Percentiles rank a stretch among this genome's conserved stretches.
Evolutionary conservation across 106 monocot genomes (phyloP).

Genomic region (Acorus calamus): DNA sequence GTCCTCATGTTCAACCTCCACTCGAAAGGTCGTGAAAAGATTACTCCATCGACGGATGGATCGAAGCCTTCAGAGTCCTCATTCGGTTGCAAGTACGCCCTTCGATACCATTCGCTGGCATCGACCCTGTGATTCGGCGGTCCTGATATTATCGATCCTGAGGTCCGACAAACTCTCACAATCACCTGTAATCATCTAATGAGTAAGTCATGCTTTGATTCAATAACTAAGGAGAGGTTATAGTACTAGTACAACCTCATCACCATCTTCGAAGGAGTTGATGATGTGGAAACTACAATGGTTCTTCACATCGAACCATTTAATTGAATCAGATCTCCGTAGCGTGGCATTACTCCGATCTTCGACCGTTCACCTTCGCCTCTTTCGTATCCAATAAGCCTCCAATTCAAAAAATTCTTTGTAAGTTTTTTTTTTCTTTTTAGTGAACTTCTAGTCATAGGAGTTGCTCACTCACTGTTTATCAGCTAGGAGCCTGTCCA

Average conservation of each 20-base stretch:
- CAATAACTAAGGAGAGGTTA: background rate
- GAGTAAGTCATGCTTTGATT: no score
- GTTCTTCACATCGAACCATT: constrained; percentile 32
- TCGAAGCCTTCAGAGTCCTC: constrained; percentile 1
- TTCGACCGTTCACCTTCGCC: constrained; percentile 24
- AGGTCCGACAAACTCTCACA: constrained; percentile 27
- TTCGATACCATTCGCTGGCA: constrained; percentile 25
- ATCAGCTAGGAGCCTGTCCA: no score
- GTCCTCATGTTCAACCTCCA: constrained; percentile 47
- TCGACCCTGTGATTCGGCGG: constrained; percentile 10
- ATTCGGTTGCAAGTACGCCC: background rate
- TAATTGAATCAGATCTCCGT: constrained; percentile 34
- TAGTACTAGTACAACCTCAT: constrained; percentile 17
- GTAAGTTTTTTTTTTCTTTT: no score
- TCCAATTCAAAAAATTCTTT: background rate
- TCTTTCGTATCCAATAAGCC: constrained; percentile 43
- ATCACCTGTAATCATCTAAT: constrained; percentile 21
- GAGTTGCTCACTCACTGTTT: no score
- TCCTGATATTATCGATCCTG: constrained; percentile 35
- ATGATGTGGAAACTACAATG: constrained; percentile 27
- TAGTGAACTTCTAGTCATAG: no score
- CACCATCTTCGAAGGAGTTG: constrained; percentile 32
- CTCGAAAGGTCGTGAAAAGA: constrained; percentile 29
- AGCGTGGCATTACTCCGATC: constrained; percentile 54
- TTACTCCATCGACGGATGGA: constrained; percentile 13